A percentile compares a stretch with the other conserved stretches of the same genome.
These are phyloP conservation scores for Tausonia pullulans DNA, from an alignment of 1,284 basidiomycete genomes.

Conservation along the genomic window DNA sequence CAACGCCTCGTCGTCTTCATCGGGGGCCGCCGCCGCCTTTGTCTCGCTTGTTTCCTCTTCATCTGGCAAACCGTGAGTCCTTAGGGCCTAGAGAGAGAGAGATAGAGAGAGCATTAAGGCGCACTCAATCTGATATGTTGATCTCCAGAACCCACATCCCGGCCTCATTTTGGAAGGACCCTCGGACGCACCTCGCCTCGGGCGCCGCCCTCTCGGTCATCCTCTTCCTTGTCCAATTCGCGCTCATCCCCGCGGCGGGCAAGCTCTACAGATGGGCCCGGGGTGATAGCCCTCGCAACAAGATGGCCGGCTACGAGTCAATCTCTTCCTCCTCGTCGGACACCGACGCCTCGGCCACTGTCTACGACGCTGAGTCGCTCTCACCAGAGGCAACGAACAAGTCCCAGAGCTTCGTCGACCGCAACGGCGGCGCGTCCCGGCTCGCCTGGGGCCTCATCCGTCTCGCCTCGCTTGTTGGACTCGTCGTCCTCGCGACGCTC, in stretches of 20 bases:
- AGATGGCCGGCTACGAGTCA: neutral
- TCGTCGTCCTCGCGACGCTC: constrained; percentile 1
- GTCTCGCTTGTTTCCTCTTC: neutral
- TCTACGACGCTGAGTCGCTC: constrained; percentile 1
- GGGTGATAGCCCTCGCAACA: neutral
- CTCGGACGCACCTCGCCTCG: constrained; percentile 1
- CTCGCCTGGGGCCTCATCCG: constrained; percentile 10
- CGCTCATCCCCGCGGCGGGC: neutral
- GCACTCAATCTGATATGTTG: neutral
- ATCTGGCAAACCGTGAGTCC: neutral
- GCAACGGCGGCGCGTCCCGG: constrained; percentile 8
- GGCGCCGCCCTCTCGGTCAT: constrained; percentile 2
- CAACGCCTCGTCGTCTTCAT: too few species aligned
- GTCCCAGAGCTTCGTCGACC: neutral
- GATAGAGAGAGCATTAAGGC: neutral
- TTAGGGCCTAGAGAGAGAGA: neutral
- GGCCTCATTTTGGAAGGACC: neutral
- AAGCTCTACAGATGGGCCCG: neutral
- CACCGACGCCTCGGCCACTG: constrained; percentile 1
- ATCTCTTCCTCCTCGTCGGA: constrained; percentile 4
- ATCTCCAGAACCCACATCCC: constrained; percentile 1
- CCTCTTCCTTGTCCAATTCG: constrained; percentile 4
- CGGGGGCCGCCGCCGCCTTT: too few species aligned
- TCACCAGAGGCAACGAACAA: neutral
- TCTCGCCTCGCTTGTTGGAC: neutral